Evolutionary conservation across 2,329 filamentous ascomycete species (phyloP).

Genomic region (Fusarium vanettenii): DNA sequence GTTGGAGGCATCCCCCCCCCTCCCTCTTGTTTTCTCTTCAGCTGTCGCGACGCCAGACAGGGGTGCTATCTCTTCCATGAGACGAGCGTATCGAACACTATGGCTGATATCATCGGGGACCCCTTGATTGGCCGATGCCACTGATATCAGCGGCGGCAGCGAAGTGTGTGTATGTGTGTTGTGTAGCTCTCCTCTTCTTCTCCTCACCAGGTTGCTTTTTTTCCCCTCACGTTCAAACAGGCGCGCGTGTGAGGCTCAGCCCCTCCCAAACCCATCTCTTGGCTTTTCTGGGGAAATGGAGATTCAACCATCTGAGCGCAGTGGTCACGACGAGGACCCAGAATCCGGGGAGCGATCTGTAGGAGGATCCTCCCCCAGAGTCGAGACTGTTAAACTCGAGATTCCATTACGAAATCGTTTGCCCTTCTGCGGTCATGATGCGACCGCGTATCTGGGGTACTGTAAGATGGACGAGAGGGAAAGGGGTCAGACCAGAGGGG

Average conservation of each 20-base stretch:
- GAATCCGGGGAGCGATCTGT: constrained; percentile 17
- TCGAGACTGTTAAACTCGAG: constrained; percentile 23
- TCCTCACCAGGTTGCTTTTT: not conserved
- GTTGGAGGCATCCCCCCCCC: constrained; percentile 19
- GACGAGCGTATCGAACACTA: not conserved
- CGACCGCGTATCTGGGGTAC: not conserved
- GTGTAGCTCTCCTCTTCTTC: not conserved
- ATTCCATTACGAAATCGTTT: constrained; percentile 40
- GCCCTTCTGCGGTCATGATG: constrained; percentile 11
- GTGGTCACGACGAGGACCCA: constrained; percentile 22
- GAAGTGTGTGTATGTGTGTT: not conserved
- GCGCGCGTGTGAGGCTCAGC: constrained; percentile 13
- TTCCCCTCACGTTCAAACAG: constrained; percentile 31
- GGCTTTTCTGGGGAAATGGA: constrained; percentile 37
- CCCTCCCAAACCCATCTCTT: constrained; percentile 8
- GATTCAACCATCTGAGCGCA: constrained; percentile 1
- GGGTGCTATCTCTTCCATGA: constrained; percentile 20
- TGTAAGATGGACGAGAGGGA: constrained; percentile 24
- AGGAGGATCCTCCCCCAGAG: constrained; percentile 11
- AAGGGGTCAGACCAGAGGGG: constrained; percentile 17
- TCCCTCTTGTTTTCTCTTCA: not conserved
- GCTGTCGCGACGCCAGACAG: not conserved
- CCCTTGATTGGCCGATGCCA: constrained; percentile 32
- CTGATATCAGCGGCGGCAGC: constrained; percentile 22
- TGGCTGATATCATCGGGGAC: constrained; percentile 27